Evolutionary conservation across 768 basidiomycete species (phyloP).

Genomic region (Amanita pseudoporphyria): DNA sequence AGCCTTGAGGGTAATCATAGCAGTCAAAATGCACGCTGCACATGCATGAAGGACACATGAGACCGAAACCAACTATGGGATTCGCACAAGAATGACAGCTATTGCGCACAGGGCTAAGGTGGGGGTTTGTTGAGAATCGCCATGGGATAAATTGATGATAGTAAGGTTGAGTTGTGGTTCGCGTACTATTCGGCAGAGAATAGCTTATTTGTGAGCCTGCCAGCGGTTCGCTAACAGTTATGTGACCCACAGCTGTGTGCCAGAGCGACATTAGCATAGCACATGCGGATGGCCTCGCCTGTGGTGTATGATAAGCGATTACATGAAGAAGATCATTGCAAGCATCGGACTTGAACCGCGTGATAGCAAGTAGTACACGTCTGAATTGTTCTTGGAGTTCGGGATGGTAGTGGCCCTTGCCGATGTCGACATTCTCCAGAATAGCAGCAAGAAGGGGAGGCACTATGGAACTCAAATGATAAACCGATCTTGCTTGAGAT

Average conservation of each 20-base stretch:
- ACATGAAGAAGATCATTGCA: slow-evolving; percentile 67
- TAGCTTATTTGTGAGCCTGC: slow-evolving; percentile 13
- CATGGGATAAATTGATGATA: slow-evolving; percentile 65
- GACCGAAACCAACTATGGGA: slow-evolving; percentile 53
- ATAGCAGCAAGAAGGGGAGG: slow-evolving; percentile 55
- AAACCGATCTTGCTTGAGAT: slow-evolving; percentile 41
- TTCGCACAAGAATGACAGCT: slow-evolving; percentile 50
- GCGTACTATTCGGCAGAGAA: background rate
- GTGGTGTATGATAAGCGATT: slow-evolving; percentile 53
- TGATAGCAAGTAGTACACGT: background rate
- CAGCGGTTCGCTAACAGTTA: slow-evolving; percentile 45
- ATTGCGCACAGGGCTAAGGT: slow-evolving; percentile 25
- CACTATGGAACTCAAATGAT: slow-evolving; percentile 53
- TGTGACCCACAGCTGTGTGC: slow-evolving; percentile 64
- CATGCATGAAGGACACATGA: slow-evolving; percentile 64
- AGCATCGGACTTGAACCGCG: slow-evolving; percentile 44
- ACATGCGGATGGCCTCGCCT: slow-evolving; percentile 45
- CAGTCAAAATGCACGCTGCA: slow-evolving; percentile 71
- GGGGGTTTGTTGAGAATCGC: slow-evolving; percentile 31
- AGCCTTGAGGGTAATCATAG: slow-evolving; percentile 63
- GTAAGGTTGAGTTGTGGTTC: slow-evolving; percentile 22
- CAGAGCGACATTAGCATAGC: slow-evolving; percentile 50
- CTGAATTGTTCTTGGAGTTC: background rate
- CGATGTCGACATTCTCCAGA: slow-evolving; percentile 44
- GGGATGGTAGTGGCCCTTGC: background rate